Evolutionary conservation across 441 rosid species (phyloP), one percentile per base, ranked within the genome.

Genomic region (Gossypium laxum): DNA sequence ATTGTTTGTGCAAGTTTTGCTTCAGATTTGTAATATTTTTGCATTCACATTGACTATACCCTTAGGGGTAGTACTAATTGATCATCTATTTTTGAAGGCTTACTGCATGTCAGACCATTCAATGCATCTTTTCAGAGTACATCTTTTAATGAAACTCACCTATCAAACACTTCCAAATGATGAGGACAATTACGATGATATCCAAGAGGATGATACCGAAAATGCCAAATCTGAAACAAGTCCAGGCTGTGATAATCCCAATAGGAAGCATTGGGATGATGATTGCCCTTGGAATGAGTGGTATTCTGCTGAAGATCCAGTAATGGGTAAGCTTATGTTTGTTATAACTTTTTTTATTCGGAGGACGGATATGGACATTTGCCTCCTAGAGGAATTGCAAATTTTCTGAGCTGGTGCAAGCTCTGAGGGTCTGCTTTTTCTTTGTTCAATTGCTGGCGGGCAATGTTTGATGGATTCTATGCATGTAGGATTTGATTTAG

Each of bases 271-370:
- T 12, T 92, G 98, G 99, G 99, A 95, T 82, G 97, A 91, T 80
- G 96, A 87, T 81, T 95, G 96, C 77, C 96, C 99, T 76, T 95
- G 99, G 98, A 92, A 92, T 75, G 97, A 89, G 85, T 92, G 99
- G 99, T 92, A 91, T 81, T 92, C 96, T 74, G 92, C 97, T 4
- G 99, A 92, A 83, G 93, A 95, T 80, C 97, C 91, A 11, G 76
- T 95, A 41, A 85, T 83, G 89, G 98, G 99, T 92, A 77, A 56
- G 63, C 55, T 67, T 74, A 8, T 48, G 54, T 59, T 52, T 34
- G 10, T 14, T 51, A 43, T 70, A 43, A 41, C 19, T 24, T 24
- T 22, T 1, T 70, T 50, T 51, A 28, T 67, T 34, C 10, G 41
- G 21, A 0, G 5, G 15, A 12, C 5, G 2, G 22, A 51, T 32